A percentile compares a stretch with the other conserved stretches of the same genome.
phyloP scores from a whole-genome alignment of 352 stramenopile species.

The Globisporangium emineosum region DNA sequence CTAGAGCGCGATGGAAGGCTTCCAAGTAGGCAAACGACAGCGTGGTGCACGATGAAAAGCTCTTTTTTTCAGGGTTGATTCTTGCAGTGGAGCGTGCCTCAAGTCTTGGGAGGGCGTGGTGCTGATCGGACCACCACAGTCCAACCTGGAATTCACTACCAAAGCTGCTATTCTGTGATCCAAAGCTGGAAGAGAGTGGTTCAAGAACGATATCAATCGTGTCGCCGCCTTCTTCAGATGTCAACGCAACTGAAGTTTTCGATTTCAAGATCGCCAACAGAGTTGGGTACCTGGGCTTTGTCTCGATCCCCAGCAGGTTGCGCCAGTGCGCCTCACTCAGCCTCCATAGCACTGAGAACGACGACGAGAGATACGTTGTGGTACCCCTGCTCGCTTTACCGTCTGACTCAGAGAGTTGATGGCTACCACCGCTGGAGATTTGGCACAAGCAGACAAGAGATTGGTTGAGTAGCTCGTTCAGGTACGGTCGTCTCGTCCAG shows the following conservation, averaged over 20 bases:
- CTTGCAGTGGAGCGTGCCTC: background rate
- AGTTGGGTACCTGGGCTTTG: slow-evolving; percentile 1
- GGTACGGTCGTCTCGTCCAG: background rate
- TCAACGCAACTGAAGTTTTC: too few species aligned
- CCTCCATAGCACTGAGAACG: background rate
- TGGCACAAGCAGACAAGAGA: slow-evolving; percentile 6
- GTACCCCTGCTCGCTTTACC: background rate
- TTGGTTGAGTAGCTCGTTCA: background rate
- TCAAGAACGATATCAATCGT: background rate
- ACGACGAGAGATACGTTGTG: background rate
- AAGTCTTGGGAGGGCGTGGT: slow-evolving; percentile 1
- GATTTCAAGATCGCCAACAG: slow-evolving; percentile 4
- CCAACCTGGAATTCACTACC: background rate
- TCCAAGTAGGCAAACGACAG: slow-evolving; percentile 20
- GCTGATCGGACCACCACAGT: slow-evolving; percentile 7
- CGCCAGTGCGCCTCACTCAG: slow-evolving; percentile 7
- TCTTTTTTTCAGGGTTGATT: background rate
- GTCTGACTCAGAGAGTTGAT: too few species aligned
- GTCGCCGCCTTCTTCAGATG: background rate
- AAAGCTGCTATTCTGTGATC: background rate
- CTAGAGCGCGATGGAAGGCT: slow-evolving; percentile 28
- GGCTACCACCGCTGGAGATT: background rate
- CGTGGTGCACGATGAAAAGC: background rate
- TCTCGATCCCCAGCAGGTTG: background rate
- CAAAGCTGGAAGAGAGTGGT: background rate